Evolutionary conservation across 352 stramenopile species (phyloP).

Genomic region (Pythium aquatile): DNA sequence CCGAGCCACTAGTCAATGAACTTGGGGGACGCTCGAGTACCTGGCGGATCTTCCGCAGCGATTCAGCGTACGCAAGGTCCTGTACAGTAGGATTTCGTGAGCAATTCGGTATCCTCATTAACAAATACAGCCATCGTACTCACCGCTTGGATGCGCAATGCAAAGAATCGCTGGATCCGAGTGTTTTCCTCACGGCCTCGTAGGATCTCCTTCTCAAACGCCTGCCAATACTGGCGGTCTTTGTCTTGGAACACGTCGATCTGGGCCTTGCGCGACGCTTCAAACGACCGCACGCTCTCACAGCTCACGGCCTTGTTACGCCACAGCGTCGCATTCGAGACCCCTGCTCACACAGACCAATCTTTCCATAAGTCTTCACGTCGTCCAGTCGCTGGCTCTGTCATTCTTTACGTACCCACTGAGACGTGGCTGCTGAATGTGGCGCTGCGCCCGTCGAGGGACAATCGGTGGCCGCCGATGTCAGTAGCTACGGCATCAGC

Average conservation of each 20-base stretch:
- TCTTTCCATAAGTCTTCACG: too few relatives aligned
- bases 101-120: neutral
- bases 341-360: conserved; percentile 8
- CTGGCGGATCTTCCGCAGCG: conserved; percentile 57
- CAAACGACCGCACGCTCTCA: conserved; percentile 63
- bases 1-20: neutral
- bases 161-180: conserved; percentile 68
- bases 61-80: conserved; percentile 76
- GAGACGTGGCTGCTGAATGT: conserved; percentile 12
- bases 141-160: conserved; percentile 58
- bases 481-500: neutral
- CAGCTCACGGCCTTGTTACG: conserved; percentile 59
- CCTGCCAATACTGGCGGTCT: conserved; percentile 72
- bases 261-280: conserved; percentile 55
- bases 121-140: neutral
- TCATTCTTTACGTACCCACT: neutral
- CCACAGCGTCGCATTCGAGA: conserved; percentile 46
- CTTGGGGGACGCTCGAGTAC: conserved; percentile 42
- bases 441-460: conserved; percentile 17
- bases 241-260: conserved; percentile 70
- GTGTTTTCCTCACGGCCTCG: conserved; percentile 62
- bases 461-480: conserved; percentile 1
- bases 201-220: conserved; percentile 76
- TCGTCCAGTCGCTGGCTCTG: neutral
- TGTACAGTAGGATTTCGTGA: conserved; percentile 7